Evolutionary conservation across 805 yeast species (phyloP), one percentile per base, ranked within the genome.

Genomic region (Hanseniaspora guilliermondii): DNA sequence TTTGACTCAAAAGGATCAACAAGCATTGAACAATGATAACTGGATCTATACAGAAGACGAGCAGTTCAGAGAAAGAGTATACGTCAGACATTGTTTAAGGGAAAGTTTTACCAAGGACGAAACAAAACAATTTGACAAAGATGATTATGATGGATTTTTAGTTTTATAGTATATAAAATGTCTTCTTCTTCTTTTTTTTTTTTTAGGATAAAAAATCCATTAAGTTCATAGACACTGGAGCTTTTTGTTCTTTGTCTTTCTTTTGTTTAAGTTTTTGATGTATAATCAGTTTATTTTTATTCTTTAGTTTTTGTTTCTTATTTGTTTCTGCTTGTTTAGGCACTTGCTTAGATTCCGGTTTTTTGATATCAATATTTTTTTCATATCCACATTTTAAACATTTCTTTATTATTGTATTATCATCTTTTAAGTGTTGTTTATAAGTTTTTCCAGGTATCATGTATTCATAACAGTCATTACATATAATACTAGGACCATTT

Each of bases 161-260:
- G 53, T 49, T 30, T 30, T 49, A 22, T 49, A 49, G 19, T 19
- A 35, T 47, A 47, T 37, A 37, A 17, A 37, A 11, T 11, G 33
- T 14, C 12, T 30, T 6, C 6, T 21, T 41, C 7, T 11, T n/a
- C 30, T 14, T 44, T 4, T 44, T 12, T 11, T 22, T 19, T 17
- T 12, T 7, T 52, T 37, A 52, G 9, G 47, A 41, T 30, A 52
- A 24, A 21, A 52, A 52, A 42, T 52, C 55, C 49, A 52, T 44
- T 8, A 52, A 27, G 19, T 52, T 52, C 35, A 52, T 24, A 9
- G 55, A 52, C 6, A 36, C n/a, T 8, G 47, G 12, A 30, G 24
- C 27, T 7, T 25, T 21, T 44, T 37, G 17, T 24, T 41, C 22
- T 12, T 53, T 30, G 37, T 11, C 8, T 37, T 53, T 35, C 12